Base-by-base conservation (phyloP, 176 grass and related monocot genomes). In the Carex parvula region DNA sequence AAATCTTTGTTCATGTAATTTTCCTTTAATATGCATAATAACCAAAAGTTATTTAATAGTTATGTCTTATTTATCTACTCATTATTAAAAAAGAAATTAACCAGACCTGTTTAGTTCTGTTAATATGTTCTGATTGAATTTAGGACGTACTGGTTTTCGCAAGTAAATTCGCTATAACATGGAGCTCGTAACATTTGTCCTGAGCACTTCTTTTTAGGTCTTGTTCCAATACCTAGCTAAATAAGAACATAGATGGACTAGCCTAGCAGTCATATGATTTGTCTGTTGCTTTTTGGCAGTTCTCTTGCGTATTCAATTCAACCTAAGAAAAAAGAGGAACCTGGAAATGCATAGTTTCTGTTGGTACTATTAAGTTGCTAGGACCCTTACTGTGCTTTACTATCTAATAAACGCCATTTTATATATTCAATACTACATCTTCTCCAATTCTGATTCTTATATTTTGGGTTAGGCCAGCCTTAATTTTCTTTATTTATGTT, bases 401-500 rank as follows among this genome's bases (percentile, higher is more conserved):
- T 75, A 13, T 37, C 30, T 37, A 68, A 33, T 66, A 66, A 66
- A 35, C 0, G 32, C 8, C 5, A 5, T 37, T 18, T 68, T 1
- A 2, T 37, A 68, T 68, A 67, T 67, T 75, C 76, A 9, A 14
- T 48, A 77, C 58, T 0, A 3, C 35, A 67, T 56, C 60, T 66
- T 86, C 30, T 74, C 3, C 48, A 65, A 54, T 74, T 75, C 16
- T 61, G 32, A 61, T 61, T 70, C 20, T 79, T 58, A 85, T 64
- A 72, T 29, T 9, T 32, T 79, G 68, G 33, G 32, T 35, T 61
- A 53, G 16, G 16, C 21, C 15, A 65, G 63, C 37, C 37, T 8
- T 78, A 81, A 55, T 4, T 65, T 64, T 79, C 44, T 83, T 46
- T 67, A 29, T 83, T 72, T 55, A 70, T 67, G 20, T 81, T 64